Percentiles rank a stretch among this genome's conserved stretches.
Conservation (phyloP, 306 rosid species). For the Sesbania bispinosa region DNA sequence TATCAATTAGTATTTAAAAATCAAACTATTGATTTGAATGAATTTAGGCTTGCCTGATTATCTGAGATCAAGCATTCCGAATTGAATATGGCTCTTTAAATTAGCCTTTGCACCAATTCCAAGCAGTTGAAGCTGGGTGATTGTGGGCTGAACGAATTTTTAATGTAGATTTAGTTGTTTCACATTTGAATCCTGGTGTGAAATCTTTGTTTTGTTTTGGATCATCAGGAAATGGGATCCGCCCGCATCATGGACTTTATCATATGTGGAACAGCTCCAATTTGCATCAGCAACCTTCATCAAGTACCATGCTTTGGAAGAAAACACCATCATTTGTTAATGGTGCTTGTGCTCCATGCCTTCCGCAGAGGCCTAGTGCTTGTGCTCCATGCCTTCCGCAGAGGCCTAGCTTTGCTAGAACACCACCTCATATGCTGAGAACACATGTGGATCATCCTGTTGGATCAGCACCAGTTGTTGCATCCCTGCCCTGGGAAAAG, state of each 20-base stretch:
- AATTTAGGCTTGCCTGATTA: slow-evolving; percentile 21
- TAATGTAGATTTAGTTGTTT: slow-evolving; percentile 9
- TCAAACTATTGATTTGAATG: slow-evolving; percentile 2
- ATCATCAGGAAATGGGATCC: slow-evolving; percentile 54
- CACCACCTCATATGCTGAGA: slow-evolving; percentile 55
- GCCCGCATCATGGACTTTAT: slow-evolving; percentile 56
- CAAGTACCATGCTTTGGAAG: slow-evolving; percentile 57
- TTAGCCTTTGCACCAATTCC: slow-evolving; percentile 8
- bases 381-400: slow-evolving; percentile 53
- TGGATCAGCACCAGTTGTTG: slow-evolving; percentile 81
- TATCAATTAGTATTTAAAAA: neutral
- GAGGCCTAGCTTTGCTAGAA: slow-evolving; percentile 56
- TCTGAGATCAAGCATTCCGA: slow-evolving; percentile 3
- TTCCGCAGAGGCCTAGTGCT: slow-evolving; percentile 57
- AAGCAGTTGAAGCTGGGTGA: slow-evolving; percentile 25
- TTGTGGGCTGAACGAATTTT: slow-evolving; percentile 12
- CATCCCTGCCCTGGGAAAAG: slow-evolving; percentile 73
- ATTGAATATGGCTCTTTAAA: slow-evolving; percentile 5
- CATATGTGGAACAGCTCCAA: slow-evolving; percentile 58
- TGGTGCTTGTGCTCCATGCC: slow-evolving; percentile 49
- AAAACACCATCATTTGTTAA: slow-evolving; percentile 64
- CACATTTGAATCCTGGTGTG: neutral
- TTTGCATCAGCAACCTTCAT: slow-evolving; percentile 63
- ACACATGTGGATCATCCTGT: slow-evolving; percentile 58
- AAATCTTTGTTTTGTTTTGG: slow-evolving; percentile 32